Conservation (phyloP, 2,329 filamentous ascomycete species). For the Coleophoma crateriformis region DNA sequence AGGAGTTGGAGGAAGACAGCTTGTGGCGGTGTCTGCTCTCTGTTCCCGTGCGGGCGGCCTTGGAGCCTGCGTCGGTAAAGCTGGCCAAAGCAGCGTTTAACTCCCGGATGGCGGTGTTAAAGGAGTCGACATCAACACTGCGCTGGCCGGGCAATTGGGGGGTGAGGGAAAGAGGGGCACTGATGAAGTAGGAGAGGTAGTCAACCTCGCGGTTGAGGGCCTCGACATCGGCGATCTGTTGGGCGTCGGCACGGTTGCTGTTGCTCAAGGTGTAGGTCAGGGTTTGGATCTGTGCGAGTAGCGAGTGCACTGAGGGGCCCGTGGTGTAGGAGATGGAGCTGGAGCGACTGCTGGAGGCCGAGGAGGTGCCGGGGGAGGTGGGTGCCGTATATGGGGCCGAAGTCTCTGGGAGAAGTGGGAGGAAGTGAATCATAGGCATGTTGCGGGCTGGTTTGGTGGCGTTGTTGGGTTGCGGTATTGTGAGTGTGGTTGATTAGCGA, state of each 20-base stretch:
- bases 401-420: background rate
- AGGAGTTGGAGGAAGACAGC: background rate
- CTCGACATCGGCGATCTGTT: background rate
- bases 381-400: background rate
- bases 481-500: background rate
- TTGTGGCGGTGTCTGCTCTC: background rate
- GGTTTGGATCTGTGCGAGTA: background rate
- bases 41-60: background rate
- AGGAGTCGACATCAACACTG: background rate
- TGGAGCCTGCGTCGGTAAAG: background rate
- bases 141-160: background rate
- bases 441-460: background rate
- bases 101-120: background rate
- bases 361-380: background rate
- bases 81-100: background rate
- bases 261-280: background rate
- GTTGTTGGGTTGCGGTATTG: background rate
- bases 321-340: background rate
- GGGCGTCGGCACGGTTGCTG: background rate
- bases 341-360: background rate
- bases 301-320: background rate
- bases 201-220: background rate
- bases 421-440: slow-evolving; percentile 1
- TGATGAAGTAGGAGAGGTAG: slow-evolving; percentile 1
- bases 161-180: background rate